These are phyloP conservation scores for Phytopythium mirpurense DNA, from an alignment of 352 stramenopile species.

Conservation along the genomic window DNA sequence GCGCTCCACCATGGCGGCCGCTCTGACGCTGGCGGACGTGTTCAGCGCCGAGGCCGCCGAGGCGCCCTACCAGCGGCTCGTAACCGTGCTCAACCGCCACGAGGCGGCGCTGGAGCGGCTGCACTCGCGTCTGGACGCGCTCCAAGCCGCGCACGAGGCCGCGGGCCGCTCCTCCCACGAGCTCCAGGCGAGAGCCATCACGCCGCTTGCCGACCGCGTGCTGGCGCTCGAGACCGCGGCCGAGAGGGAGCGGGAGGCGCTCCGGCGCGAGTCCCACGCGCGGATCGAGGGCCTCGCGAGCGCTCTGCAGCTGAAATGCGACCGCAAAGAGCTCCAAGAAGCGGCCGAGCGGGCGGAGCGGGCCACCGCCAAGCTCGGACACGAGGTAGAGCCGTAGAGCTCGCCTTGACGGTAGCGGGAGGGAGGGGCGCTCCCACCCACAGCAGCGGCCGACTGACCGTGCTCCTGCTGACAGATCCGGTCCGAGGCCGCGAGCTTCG, in stretches of 20 bases:
- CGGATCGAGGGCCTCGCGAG: conserved; percentile 13
- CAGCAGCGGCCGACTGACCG: too few relatives aligned
- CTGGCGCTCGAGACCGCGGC: conserved; percentile 4
- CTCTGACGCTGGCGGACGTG: conserved; percentile 35
- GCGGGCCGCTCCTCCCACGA: conserved; percentile 22
- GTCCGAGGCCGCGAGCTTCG: conserved; percentile 26
- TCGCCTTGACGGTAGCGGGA: too few relatives aligned
- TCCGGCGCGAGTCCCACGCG: neutral
- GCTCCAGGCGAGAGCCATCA: conserved; percentile 5
- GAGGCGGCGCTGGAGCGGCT: conserved; percentile 30
- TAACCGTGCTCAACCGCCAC: conserved; percentile 61
- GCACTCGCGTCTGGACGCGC: conserved; percentile 16
- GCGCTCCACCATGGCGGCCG: neutral
- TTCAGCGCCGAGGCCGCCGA: conserved; percentile 50
- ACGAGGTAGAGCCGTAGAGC: too few relatives aligned
- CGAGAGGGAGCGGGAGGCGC: neutral
- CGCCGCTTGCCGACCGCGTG: conserved; percentile 10
- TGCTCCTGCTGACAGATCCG: too few relatives aligned
- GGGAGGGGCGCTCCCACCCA: too few relatives aligned
- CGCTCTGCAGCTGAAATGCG: conserved; percentile 16
- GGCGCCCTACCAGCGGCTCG: conserved; percentile 45
- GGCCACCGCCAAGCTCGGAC: conserved; percentile 12
- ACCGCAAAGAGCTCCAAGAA: conserved; percentile 16
- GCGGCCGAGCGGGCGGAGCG: conserved; percentile 12
- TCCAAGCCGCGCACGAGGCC: conserved; percentile 16